These are phyloP conservation scores for Lachancea quebecensis DNA, from an alignment of 805 yeast species.

Conservation along the genomic window DNA sequence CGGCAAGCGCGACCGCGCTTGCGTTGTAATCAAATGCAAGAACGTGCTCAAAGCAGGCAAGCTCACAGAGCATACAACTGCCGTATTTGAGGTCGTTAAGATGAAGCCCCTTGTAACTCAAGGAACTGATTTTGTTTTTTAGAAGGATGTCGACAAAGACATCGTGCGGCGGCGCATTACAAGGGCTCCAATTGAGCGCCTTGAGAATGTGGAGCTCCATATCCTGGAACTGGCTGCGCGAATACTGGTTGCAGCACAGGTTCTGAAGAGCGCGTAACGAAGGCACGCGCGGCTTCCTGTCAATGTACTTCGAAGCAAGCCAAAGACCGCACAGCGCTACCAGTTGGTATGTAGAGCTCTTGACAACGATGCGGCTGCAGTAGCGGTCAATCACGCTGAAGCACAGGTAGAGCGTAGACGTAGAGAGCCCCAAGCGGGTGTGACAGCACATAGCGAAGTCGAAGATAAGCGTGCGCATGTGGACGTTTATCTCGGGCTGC, in stretches of 20 bases:
- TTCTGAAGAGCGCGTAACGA: conserved; percentile 44
- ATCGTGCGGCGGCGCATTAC: conserved; percentile 52
- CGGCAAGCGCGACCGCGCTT: conserved; percentile 44
- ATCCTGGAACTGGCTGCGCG: conserved; percentile 49
- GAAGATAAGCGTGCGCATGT: conserved; percentile 69
- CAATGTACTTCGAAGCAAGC: conserved; percentile 77
- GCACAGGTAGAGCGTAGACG: conserved; percentile 59
- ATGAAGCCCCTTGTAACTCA: conserved; percentile 25
- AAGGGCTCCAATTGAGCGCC: conserved; percentile 57
- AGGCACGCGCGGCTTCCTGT: conserved; percentile 59
- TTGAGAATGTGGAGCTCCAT: conserved; percentile 65
- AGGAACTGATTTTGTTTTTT: conserved; percentile 13
- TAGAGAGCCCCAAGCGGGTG: conserved; percentile 53
- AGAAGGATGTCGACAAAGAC: conserved; percentile 53
- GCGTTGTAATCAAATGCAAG: conserved; percentile 45
- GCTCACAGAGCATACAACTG: conserved; percentile 57
- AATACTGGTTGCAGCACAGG: conserved; percentile 53
- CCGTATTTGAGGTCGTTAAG: conserved; percentile 46
- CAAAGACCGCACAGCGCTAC: conserved; percentile 83
- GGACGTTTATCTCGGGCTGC: conserved; percentile 36
- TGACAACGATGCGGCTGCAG: conserved; percentile 71
- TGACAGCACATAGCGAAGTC: conserved; percentile 75
- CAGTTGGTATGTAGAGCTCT: conserved; percentile 76
- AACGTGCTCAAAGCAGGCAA: conserved; percentile 55
- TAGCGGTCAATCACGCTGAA: conserved; percentile 78